Evolutionary conservation across 2,329 filamentous ascomycete genomes (phyloP).

Genomic region (Polytolypa hystricis): DNA sequence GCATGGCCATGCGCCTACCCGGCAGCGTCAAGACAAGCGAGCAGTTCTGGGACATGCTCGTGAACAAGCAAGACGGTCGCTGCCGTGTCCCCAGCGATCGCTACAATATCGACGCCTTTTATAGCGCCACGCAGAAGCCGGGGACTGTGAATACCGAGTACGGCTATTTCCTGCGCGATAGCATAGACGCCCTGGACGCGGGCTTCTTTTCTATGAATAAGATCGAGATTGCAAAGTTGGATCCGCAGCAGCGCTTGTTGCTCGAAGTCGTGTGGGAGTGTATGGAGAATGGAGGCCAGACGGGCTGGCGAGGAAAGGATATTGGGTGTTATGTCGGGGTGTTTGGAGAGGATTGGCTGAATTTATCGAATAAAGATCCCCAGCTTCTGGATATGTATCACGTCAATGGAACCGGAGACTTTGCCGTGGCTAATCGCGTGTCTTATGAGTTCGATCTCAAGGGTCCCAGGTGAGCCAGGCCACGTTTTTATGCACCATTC

Average conservation of each 20-base stretch:
- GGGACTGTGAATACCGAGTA: slow-evolving; percentile 7
- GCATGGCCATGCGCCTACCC: slow-evolving; percentile 18
- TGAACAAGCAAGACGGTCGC: slow-evolving; percentile 14
- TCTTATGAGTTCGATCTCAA: slow-evolving; percentile 22
- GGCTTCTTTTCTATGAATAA: slow-evolving; percentile 25
- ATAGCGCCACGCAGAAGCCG: not conserved
- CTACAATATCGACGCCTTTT: not conserved
- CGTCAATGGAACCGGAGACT: slow-evolving; percentile 18
- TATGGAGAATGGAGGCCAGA: slow-evolving; percentile 22
- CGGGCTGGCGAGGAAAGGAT: slow-evolving; percentile 13
- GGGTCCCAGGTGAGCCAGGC: not conserved
- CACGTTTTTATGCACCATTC: too few relatives aligned
- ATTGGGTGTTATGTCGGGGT: slow-evolving; percentile 20
- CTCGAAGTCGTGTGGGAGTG: slow-evolving; percentile 22
- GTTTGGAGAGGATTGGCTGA: slow-evolving; percentile 22
- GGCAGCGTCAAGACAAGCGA: slow-evolving; percentile 14
- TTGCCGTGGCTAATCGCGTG: slow-evolving; percentile 20
- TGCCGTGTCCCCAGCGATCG: not conserved
- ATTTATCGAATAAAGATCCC: slow-evolving; percentile 20
- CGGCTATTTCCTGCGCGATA: slow-evolving; percentile 17
- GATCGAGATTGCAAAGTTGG: slow-evolving; percentile 23
- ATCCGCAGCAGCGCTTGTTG: slow-evolving; percentile 21
- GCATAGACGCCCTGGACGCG: slow-evolving; percentile 22
- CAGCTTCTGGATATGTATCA: slow-evolving; percentile 21
- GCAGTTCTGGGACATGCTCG: slow-evolving; percentile 15